Evolutionary conservation across 148 eudicot genomes (phyloP).

Genomic region (Mesembryanthemum crystallinum): DNA sequence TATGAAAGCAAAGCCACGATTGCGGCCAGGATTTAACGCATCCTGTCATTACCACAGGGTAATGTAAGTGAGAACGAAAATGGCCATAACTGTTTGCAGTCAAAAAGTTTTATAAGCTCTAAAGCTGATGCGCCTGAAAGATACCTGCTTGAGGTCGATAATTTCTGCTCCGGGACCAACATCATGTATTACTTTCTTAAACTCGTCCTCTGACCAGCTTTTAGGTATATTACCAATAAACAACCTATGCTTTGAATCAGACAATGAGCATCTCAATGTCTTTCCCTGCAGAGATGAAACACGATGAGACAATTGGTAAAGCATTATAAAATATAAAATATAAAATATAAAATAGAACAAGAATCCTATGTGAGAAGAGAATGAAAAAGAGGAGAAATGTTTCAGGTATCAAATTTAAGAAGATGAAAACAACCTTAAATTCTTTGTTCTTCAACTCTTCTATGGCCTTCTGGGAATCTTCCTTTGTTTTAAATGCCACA

Average conservation of each 20-base stretch:
- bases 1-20: constrained; percentile 94
- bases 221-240: constrained; percentile 93
- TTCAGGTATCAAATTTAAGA: background rate
- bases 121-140: background rate
- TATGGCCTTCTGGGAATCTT: constrained; percentile 74
- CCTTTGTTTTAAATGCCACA: constrained; percentile 74
- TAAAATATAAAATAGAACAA: too few relatives aligned
- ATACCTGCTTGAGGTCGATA: constrained; percentile 87
- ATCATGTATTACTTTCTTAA: constrained; percentile 68
- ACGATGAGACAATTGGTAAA: background rate
- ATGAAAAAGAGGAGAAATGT: background rate
- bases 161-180: constrained; percentile 91
- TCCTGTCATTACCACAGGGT: constrained; percentile 47
- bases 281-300: constrained; percentile 60
- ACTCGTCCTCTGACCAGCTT: constrained; percentile 84
- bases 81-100: background rate
- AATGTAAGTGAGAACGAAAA: constrained; percentile 10
- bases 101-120: background rate
- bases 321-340: background rate
- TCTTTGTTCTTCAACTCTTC: constrained; percentile 82
- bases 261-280: constrained; percentile 75
- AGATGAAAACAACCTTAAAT: constrained; percentile 57
- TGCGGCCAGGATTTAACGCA: constrained; percentile 77
- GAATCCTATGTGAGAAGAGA: background rate
- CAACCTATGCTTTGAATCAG: constrained; percentile 81